A percentile compares a stretch with the other conserved stretches of the same genome.
These are phyloP conservation scores for Hanseniaspora gamundiae DNA, from an alignment of 1,139 yeast species.

Conservation along the genomic window DNA sequence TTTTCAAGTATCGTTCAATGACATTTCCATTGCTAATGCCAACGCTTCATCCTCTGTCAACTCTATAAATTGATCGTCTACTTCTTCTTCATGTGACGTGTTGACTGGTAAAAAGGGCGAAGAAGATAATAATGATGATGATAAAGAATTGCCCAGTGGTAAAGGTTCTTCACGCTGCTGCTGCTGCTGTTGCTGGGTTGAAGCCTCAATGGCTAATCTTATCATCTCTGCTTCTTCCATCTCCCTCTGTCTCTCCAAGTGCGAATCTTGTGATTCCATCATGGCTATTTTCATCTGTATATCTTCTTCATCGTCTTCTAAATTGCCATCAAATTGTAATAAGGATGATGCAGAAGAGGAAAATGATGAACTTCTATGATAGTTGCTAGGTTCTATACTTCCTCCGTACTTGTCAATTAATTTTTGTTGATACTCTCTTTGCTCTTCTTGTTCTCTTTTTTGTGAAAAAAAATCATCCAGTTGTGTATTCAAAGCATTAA, in stretches of 20 bases:
- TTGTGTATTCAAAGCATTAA: slow-evolving; percentile 17
- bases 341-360: too few species aligned
- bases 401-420: slow-evolving; percentile 22
- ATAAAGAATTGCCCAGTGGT: too few species aligned
- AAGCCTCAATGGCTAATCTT: slow-evolving; percentile 17
- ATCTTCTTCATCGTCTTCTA: slow-evolving; percentile 26
- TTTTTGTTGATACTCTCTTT: slow-evolving; percentile 14
- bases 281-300: slow-evolving; percentile 33
- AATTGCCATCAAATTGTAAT: background rate
- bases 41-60: slow-evolving; percentile 28
- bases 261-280: slow-evolving; percentile 23
- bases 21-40: slow-evolving; percentile 23
- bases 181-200: slow-evolving; percentile 4
- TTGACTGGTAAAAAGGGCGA: too few species aligned
- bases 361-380: too few species aligned
- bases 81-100: slow-evolving; percentile 10
- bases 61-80: slow-evolving; percentile 9
- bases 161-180: background rate
- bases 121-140: too few species aligned
- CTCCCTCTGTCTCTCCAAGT: slow-evolving; percentile 7
- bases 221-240: slow-evolving; percentile 13
- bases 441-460: slow-evolving; percentile 14
- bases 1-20: slow-evolving; percentile 21
- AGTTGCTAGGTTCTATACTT: slow-evolving; percentile 19
- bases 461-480: slow-evolving; percentile 24